phyloP scores from a whole-genome alignment of 1,139 yeast genomes.

The Suhomyces anneliseae region DNA sequence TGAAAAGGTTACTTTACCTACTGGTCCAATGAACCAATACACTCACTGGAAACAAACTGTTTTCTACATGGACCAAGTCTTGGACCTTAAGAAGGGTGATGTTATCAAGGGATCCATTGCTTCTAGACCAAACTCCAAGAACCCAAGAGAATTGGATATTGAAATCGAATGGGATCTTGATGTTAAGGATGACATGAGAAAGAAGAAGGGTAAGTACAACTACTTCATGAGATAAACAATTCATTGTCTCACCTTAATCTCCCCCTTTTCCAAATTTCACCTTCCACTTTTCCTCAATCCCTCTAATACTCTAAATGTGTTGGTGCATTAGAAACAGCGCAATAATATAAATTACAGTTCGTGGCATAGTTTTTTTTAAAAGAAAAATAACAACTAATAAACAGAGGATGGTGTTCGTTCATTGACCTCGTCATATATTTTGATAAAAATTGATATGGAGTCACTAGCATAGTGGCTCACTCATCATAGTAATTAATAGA shows the following conservation, averaged over 20 bases:
- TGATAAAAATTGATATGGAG: not conserved
- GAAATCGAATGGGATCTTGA: slow-evolving; percentile 60
- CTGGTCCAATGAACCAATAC: slow-evolving; percentile 80
- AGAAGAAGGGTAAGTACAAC: slow-evolving; percentile 55
- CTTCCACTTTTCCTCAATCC: not conserved
- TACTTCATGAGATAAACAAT: slow-evolving; percentile 59
- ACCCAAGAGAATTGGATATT: slow-evolving; percentile 85
- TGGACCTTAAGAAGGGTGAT: slow-evolving; percentile 79
- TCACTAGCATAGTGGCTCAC: no score
- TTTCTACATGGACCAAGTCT: slow-evolving; percentile 81
- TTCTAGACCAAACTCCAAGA: slow-evolving; percentile 70
- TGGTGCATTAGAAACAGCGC: not conserved
- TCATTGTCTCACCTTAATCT: not conserved
- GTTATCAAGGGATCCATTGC: slow-evolving; percentile 66
- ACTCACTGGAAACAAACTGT: slow-evolving; percentile 99
- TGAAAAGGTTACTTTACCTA: slow-evolving; percentile 64
- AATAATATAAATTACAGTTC: no score
- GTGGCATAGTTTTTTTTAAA: no score
- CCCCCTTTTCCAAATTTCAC: not conserved
- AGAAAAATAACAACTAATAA: not conserved
- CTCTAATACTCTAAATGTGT: not conserved
- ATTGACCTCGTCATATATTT: no score
- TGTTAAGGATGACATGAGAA: slow-evolving; percentile 55
- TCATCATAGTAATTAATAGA: not conserved
- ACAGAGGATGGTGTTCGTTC: no score